Conservation (phyloP, 176 grass and related monocot species). For the Aegilops longissima region DNA sequence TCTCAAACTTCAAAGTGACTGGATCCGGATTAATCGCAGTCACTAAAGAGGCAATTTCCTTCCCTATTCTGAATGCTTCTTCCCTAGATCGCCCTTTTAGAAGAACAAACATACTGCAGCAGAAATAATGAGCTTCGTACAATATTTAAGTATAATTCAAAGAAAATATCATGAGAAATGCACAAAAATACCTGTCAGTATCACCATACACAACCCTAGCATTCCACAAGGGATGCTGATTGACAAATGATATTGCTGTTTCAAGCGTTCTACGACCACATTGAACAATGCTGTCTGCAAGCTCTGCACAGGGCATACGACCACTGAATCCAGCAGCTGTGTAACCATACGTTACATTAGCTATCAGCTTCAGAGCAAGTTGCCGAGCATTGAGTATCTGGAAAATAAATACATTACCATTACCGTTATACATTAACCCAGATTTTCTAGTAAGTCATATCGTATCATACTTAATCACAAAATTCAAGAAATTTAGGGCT, state of each 20-base stretch:
- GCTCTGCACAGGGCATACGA: slow-evolving; percentile 96
- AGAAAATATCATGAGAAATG: slow-evolving; percentile 26
- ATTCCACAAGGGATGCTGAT: slow-evolving; percentile 77
- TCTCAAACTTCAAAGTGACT: slow-evolving; percentile 90
- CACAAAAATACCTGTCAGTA: slow-evolving; percentile 80
- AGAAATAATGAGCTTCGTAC: slow-evolving; percentile 31
- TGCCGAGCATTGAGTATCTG: slow-evolving; percentile 99
- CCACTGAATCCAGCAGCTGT: slow-evolving; percentile 96
- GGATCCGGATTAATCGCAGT: slow-evolving; percentile 79
- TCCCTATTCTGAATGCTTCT: slow-evolving; percentile 89
- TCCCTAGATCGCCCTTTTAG: slow-evolving; percentile 81
- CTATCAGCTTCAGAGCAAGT: slow-evolving; percentile 95
- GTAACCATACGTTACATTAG: slow-evolving; percentile 97
- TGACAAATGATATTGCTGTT: slow-evolving; percentile 87
- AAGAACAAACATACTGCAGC: slow-evolving; percentile 86
- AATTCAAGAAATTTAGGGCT: slow-evolving; percentile 10
- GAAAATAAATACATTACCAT: background rate
- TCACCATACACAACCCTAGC: slow-evolving; percentile 98
- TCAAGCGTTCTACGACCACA: slow-evolving; percentile 96
- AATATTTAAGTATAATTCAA: slow-evolving; percentile 6
- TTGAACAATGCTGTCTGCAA: slow-evolving; percentile 97
- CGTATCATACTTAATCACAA: slow-evolving; percentile 3
- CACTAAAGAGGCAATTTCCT: slow-evolving; percentile 84
- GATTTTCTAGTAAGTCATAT: slow-evolving; percentile 4
- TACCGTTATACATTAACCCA: background rate